These are phyloP conservation scores for Zalaria obscura DNA, from an alignment of 2,329 filamentous ascomycete genomes.

Conservation along the genomic window DNA sequence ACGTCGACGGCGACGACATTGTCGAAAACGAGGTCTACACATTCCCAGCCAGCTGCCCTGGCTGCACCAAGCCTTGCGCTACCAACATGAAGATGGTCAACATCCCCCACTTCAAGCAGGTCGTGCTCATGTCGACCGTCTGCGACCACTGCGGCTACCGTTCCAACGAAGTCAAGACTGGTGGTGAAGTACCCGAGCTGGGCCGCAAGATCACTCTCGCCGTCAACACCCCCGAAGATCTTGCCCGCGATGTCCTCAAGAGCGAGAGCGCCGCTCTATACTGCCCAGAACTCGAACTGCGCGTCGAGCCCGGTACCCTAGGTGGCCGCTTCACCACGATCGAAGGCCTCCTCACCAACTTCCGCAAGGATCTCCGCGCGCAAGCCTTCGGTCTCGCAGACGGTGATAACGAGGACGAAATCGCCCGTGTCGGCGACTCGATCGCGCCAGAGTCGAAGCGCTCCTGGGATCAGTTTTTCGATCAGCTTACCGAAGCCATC, in stretches of 20 bases:
- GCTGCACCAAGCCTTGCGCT: conserved; percentile 70
- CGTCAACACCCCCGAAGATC: conserved; percentile 55
- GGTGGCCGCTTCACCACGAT: conserved; percentile 95
- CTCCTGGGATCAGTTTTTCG: conserved; percentile 74
- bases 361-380: conserved; percentile 73
- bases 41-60: conserved; percentile 83
- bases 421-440: conserved; percentile 58
- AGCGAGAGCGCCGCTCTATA: conserved; percentile 80
- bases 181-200: conserved; percentile 75
- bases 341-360: conserved; percentile 83
- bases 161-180: conserved; percentile 95
- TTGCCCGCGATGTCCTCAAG: conserved; percentile 89
- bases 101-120: conserved; percentile 95
- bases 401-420: conserved; percentile 23
- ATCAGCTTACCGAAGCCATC: conserved; percentile 61
- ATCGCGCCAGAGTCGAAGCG: conserved; percentile 49
- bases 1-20: conserved; percentile 44
- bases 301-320: conserved; percentile 83
- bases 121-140: conserved; percentile 86
- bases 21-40: conserved; percentile 84
- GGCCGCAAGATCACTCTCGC: conserved; percentile 71
- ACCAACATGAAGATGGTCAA: conserved; percentile 99
- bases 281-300: conserved; percentile 75
- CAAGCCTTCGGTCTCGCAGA: conserved; percentile 73
- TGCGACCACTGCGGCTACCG: conserved; percentile 83